These are phyloP conservation scores for Harringtonia lauricola DNA, from an alignment of 2,329 filamentous ascomycete species.

Conservation along the genomic window DNA sequence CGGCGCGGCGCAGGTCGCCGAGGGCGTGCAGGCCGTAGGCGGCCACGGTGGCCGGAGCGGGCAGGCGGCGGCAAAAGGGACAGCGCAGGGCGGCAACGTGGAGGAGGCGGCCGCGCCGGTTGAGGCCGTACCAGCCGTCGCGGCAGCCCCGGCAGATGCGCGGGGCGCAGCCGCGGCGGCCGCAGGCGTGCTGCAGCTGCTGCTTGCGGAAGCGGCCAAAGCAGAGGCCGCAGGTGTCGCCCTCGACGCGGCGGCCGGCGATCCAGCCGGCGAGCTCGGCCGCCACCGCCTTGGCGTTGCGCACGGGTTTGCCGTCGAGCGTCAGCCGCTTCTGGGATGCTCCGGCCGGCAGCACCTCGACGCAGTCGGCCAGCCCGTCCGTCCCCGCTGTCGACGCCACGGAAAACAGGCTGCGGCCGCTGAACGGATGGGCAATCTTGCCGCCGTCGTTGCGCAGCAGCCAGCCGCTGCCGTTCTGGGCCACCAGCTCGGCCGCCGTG, in stretches of 20 bases:
- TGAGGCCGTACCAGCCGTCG: conserved; percentile 34
- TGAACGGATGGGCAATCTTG: conserved; percentile 25
- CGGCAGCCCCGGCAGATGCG: conserved; percentile 29
- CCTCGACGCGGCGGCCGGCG: conserved; percentile 23
- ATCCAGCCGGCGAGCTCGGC: conserved; percentile 25
- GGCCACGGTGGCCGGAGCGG: conserved; percentile 24
- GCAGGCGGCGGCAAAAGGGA: conserved; percentile 36
- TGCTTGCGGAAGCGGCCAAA: conserved; percentile 25
- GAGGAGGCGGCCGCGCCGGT: conserved; percentile 29
- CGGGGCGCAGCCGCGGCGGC: conserved; percentile 31
- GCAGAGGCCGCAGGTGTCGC: conserved; percentile 33
- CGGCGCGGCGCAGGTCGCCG: conserved; percentile 24
- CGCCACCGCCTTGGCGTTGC: conserved; percentile 25
- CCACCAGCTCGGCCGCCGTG: conserved; percentile 22
- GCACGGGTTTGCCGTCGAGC: conserved; percentile 21
- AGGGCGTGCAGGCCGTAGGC: conserved; percentile 23
- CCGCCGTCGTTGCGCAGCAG: conserved; percentile 28
- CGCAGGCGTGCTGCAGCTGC: conserved; percentile 30
- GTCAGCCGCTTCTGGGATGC: conserved; percentile 8
- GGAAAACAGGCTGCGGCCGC: conserved; percentile 15
- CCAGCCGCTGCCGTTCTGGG: conserved; percentile 31
- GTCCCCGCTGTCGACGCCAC: conserved; percentile 25
- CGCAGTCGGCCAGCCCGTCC: conserved; percentile 14
- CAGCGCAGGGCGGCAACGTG: conserved; percentile 36
- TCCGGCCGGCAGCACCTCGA: conserved; percentile 1